Conservation (phyloP, 2,329 filamentous ascomycete species). For the Lasiodiplodia sp. region DNA sequence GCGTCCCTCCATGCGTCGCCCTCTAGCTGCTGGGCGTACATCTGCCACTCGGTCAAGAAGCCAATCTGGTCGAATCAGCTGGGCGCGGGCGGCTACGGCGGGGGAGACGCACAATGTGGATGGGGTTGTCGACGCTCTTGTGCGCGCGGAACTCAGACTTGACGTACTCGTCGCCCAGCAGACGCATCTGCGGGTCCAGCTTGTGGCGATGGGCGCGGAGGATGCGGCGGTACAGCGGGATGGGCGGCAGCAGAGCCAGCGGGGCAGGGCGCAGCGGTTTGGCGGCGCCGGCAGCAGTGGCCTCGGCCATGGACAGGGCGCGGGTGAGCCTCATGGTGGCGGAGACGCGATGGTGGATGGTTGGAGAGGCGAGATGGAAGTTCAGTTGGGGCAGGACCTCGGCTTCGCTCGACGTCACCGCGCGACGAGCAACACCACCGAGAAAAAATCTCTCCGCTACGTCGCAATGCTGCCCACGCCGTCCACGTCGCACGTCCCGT, state of each 20-base stretch:
- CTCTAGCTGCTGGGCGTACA: conserved; percentile 91
- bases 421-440: too few species aligned
- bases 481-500: conserved; percentile 88
- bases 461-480: conserved; percentile 85
- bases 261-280: conserved; percentile 50
- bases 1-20: conserved; percentile 85
- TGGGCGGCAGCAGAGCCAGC: conserved; percentile 81
- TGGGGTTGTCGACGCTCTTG: conserved; percentile 82
- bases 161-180: conserved; percentile 91
- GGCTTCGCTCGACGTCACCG: neutral
- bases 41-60: conserved; percentile 95
- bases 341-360: neutral
- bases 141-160: conserved; percentile 92
- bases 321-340: conserved; percentile 40
- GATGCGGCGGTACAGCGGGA: conserved; percentile 87
- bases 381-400: neutral
- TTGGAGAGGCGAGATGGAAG: neutral
- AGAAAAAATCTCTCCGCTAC: neutral
- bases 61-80: conserved; percentile 70
- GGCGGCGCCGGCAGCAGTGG: conserved; percentile 43
- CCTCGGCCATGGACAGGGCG: conserved; percentile 40
- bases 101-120: conserved; percentile 75
- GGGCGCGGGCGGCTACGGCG: neutral
- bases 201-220: conserved; percentile 85
- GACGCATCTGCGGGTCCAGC: conserved; percentile 74